A percentile compares a stretch with the other conserved stretches of the same genome.
phyloP scores from a whole-genome alignment of 2,329 filamentous ascomycete genomes.

The Graphiopsis chlorocephala region DNA sequence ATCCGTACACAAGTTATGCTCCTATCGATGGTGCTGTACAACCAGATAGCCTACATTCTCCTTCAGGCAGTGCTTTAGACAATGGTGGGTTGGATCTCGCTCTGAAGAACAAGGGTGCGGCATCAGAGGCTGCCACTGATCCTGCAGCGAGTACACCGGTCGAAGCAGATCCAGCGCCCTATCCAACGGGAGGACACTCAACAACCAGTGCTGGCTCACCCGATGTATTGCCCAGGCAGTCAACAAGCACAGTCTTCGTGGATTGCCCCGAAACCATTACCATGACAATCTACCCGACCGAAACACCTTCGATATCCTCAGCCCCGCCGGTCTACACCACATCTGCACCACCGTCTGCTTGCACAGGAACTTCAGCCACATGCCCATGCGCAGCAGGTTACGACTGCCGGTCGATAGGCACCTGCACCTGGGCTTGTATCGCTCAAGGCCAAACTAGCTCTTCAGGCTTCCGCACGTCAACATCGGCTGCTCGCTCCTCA shows the following conservation, averaged over 20 bases:
- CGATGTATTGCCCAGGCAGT: background rate
- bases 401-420: conserved; percentile 20
- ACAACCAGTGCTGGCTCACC: background rate
- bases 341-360: conserved; percentile 17
- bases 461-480: conserved; percentile 15
- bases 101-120: background rate
- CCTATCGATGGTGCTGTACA: background rate
- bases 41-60: background rate
- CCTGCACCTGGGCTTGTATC: conserved; percentile 24
- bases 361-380: conserved; percentile 22
- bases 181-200: background rate
- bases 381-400: conserved; percentile 24
- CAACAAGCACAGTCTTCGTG: conserved; percentile 21
- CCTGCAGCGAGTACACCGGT: background rate
- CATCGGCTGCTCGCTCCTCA: conserved; percentile 6
- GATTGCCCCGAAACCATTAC: conserved; percentile 27
- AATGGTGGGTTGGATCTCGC: background rate
- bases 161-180: background rate
- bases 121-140: background rate
- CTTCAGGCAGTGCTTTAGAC: background rate
- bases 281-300: conserved; percentile 20
- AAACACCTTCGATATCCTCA: conserved; percentile 2
- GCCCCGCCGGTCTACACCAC: conserved; percentile 18
- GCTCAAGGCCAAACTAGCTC: conserved; percentile 17
- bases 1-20: conserved; percentile 10